Base-by-base conservation (phyloP, 768 basidiomycete species). In the Lactarius hatsudake region DNA sequence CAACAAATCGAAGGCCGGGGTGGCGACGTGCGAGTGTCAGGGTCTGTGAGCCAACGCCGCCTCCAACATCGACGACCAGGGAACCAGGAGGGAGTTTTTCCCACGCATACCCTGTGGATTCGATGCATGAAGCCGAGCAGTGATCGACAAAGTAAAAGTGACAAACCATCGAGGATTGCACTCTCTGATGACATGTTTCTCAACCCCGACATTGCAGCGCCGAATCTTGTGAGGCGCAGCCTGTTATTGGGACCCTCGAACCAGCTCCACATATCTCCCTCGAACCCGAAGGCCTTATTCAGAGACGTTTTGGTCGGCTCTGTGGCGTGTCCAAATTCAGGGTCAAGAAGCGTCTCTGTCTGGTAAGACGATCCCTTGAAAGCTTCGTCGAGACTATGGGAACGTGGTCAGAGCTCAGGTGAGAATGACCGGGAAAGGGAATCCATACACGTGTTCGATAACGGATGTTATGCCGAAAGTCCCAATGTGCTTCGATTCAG, bases 351-450 rank as follows among this genome's bases (percentile, higher is more conserved):
- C 5, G 72, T 72, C 26, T 80, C 79, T 66, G 75, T 74, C 6
- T 76, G 62, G 61, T 75, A 77, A 1, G 78, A 73, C 2, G 73
- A 70, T 2, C 71, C 71, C 61, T 78, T 79, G 69, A 76, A 73
- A 0, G 59, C 60, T 70, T 77, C 76, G 51, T 79, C 77, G 5
- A 48, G 40, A 4, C 71, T 72, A 38, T 28, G 15, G 23, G 12
- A 30, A n/a, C 8, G 32, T 53, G 5, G n/a, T 48, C n/a, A 48
- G 45, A 23, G 3, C n/a, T 10, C n/a, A 48, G 6, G 1, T n/a
- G 20, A 12, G 10, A 23, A 48, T 12, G 45, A 48, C 45, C n/a
- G 3, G 9, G 2, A 23, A 48, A 8, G 20, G 10, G 5, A 48
- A 48, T 23, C n/a, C 45, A 48, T n/a, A 48, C 45, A n/a, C 45